Evolutionary conservation across 495 filamentous ascomycete genomes (phyloP), one percentile per base, ranked within the genome.

Genomic region (Penicillium argentinense): DNA sequence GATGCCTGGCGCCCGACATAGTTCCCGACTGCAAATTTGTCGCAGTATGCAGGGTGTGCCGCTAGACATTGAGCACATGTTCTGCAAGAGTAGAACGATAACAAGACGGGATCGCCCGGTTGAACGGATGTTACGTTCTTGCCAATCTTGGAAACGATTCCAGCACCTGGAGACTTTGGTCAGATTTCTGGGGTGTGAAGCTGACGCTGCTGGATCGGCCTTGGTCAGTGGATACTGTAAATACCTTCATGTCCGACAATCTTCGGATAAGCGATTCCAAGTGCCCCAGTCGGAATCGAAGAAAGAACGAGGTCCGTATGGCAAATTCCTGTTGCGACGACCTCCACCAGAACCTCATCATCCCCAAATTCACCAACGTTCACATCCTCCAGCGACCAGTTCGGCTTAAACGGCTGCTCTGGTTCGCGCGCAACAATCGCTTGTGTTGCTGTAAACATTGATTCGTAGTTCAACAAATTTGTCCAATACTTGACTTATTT

Each of bases 61-160:
- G 48, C 52, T 3, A 38, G 7, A 25, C 63, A 66, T 27, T 55
- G 45, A 5, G n/a, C 12, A 44, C 72, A 75, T 5, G 54, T 21
- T 9, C 57, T 40, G 55, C 72, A 75, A 36, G 62, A 66, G 21
- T 59, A 57, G 48, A 72, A 75, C 7, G 66, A 68, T 21, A 75
- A 59, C 27, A 75, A 62, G 22, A 77, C 73, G 5, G 66, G 63
- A 56, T 80, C 77, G 12, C 75, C 75, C 2, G 59, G 42, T 17
- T 44, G 26, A 5, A 75, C 52, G 5, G 63, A 54, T 9, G 63
- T 62, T n/a, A 71, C 62, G 9, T 64, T 60, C 17, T 63, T 56
- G 11, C 77, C 76, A 9, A 71, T 33, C 12, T 51, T 58, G 12
- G 67, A 45, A 6, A 75, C 59, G 25, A 69, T 51, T 3, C 78